Conservation (phyloP, 371 early-diverging fungal species). For the Pancytospora philotis region DNA sequence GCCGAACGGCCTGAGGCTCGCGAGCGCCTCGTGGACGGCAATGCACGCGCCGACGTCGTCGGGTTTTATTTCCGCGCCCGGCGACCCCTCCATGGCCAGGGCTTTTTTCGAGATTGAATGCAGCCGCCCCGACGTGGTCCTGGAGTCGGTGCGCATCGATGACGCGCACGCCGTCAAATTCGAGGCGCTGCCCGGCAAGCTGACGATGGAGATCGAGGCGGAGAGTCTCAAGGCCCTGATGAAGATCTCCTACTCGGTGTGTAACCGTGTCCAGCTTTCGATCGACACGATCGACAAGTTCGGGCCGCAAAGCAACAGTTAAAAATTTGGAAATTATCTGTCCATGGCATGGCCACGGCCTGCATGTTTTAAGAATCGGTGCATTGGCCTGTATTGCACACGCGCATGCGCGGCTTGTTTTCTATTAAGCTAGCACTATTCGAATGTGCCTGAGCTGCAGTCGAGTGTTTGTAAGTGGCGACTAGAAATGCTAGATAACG, state of each 20-base stretch:
- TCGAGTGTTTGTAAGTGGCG: no score
- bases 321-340: no score
- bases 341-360: no score
- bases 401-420: no score
- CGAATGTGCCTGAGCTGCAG: no score
- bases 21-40: conserved; percentile 57
- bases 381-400: no score
- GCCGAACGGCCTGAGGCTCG: conserved; percentile 44
- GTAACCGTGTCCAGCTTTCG: conserved; percentile 21
- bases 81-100: conserved; percentile 9
- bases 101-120: conserved; percentile 27
- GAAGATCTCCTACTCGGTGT: conserved; percentile 24
- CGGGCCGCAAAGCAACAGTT: no score
- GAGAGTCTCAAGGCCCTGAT: conserved; percentile 8
- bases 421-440: no score
- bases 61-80: conserved; percentile 39
- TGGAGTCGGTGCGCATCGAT: conserved; percentile 4
- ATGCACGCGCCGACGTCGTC: conserved; percentile 55
- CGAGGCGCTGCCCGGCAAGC: not conserved
- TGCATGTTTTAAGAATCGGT: no score
- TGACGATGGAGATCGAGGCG: not conserved
- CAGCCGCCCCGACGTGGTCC: conserved; percentile 10
- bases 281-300: conserved; percentile 26
- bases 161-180: conserved; percentile 6
- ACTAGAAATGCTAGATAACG: no score